phyloP scores from a whole-genome alignment of 352 stramenopile species.

The Globisporangium cystogenes region DNA sequence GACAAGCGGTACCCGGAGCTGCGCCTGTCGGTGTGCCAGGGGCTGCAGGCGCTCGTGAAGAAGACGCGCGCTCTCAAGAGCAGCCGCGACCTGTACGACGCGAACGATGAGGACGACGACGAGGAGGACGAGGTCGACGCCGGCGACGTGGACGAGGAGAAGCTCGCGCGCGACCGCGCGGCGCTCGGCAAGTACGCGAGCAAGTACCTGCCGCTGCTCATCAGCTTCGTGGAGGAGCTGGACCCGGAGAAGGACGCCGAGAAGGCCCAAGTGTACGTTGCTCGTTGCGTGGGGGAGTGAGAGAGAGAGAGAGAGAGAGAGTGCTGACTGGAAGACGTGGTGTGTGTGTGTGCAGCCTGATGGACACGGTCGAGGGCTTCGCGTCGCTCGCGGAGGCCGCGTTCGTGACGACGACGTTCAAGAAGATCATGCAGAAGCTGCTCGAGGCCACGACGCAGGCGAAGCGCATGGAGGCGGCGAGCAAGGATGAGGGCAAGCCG shows the following conservation, averaged over 20 bases:
- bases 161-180: slow-evolving; percentile 63
- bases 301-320: too few species aligned
- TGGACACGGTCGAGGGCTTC: slow-evolving; percentile 83
- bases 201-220: slow-evolving; percentile 81
- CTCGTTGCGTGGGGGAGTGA: too few species aligned
- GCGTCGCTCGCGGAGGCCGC: slow-evolving; percentile 61
- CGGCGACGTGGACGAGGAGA: slow-evolving; percentile 69
- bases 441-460: slow-evolving; percentile 77
- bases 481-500: slow-evolving; percentile 20
- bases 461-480: slow-evolving; percentile 50
- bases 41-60: slow-evolving; percentile 78
- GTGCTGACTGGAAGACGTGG: too few species aligned
- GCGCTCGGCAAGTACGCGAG: slow-evolving; percentile 73
- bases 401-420: slow-evolving; percentile 71
- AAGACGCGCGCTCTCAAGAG: slow-evolving; percentile 42
- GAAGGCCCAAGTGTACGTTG: slow-evolving; percentile 36
- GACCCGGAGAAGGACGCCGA: slow-evolving; percentile 75
- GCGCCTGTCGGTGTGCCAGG: slow-evolving; percentile 79
- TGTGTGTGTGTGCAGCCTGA: slow-evolving; percentile 26
- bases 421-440: slow-evolving; percentile 88
- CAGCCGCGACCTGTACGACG: slow-evolving; percentile 38
- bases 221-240: slow-evolving; percentile 80
- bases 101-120: slow-evolving; percentile 32
- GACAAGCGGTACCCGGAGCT: slow-evolving; percentile 85
- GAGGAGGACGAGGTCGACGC: slow-evolving; percentile 38